Evolutionary conservation across 441 rosid species (phyloP).

Genomic region (Syzygium malaccense): DNA sequence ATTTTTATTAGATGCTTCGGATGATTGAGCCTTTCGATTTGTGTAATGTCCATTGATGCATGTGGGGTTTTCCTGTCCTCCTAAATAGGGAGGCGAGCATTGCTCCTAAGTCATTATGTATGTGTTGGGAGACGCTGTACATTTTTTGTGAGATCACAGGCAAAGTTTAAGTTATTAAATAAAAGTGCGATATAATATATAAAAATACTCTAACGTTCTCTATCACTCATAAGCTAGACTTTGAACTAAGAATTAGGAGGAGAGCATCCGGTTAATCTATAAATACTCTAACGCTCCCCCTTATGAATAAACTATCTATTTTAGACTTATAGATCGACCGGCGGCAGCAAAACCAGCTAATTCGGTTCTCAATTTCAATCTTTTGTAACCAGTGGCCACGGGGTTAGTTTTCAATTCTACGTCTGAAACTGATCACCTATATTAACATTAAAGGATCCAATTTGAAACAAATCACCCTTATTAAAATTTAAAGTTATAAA

Average conservation of each 20-base stretch:
- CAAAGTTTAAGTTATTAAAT: not conserved
- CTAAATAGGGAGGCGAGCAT: not conserved
- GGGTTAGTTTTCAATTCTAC: not conserved
- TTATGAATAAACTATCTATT: not conserved
- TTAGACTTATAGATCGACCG: no score
- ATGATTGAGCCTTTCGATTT: not conserved
- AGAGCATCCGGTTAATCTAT: not conserved
- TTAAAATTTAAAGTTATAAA: no score
- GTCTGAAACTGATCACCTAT: not conserved
- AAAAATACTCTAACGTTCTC: not conserved
- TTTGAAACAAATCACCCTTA: not conserved
- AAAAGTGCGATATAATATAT: not conserved
- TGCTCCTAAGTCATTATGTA: not conserved
- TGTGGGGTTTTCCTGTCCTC: not conserved
- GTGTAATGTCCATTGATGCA: not conserved
- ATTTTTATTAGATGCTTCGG: not conserved
- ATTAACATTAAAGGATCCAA: not conserved
- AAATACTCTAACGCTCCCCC: not conserved
- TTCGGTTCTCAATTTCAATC: no score
- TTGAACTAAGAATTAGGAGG: not conserved
- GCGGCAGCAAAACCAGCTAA: no score
- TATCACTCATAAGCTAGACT: not conserved
- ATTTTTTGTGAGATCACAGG: not conserved
- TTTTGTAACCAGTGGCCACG: not conserved
- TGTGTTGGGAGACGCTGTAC: not conserved